Base-by-base conservation (phyloP, 371 early-diverging fungal species). In the Mucor lusitanicus region DNA sequence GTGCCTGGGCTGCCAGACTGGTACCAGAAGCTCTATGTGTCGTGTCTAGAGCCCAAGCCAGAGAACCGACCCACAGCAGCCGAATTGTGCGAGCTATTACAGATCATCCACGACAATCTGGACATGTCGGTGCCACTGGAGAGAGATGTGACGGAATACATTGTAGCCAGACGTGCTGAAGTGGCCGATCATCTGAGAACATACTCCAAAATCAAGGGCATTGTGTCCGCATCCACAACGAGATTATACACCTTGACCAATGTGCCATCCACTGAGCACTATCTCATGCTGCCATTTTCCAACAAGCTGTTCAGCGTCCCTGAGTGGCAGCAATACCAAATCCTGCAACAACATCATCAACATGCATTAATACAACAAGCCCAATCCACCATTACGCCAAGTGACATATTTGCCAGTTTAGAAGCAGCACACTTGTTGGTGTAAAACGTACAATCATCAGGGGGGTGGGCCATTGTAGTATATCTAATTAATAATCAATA, bases 221-320 rank as follows among this genome's bases (percentile, higher is more conserved):
- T 67, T 12, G 70, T 76, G 4, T 78, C 80, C 32, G 73, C 72
- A 21, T 76, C 80, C 1, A 75, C 71, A 15, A 76, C 80, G 6
- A 73, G 83, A 40, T 67, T 82, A 25, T 82, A 78, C 69, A 82
- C 82, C 62, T 70, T 82, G 13, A 64, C 77, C 6, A 82, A 71
- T 50, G 54, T 82, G 46, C 82, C 82, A 4, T 63, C 60, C 1
- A 78, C 76, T 3, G 59, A 69, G 40, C 60, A 63, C 8, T 64
- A 12, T 48, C 59, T 44, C 1, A 8, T 23, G n/a, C 23, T 58
- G 21, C 59, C 59, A 21, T 58, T 58, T 23, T 27, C 15, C 13
- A 9, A 44, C 44, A 17, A 21, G 15, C 23, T 17, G 27, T 60
- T 60, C 30, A 28, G 28, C 44, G 23, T 35, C 0, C 23, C 44